Evolutionary conservation across 2,329 filamentous ascomycete genomes (phyloP).

Genomic region (Ophiostoma populinum): DNA sequence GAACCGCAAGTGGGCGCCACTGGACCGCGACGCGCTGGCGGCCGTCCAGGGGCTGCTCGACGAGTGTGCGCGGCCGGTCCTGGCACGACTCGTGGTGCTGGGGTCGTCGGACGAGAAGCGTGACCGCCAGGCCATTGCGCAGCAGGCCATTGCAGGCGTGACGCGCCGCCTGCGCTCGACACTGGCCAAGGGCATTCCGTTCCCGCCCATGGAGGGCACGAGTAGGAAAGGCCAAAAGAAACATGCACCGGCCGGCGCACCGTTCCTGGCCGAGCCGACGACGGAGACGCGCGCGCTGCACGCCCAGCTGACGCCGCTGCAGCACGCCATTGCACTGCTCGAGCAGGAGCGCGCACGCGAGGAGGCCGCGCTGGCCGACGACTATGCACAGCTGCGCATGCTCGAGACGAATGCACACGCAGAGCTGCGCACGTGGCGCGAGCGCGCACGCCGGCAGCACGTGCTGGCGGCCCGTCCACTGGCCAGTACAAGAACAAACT

Average conservation of each 20-base stretch:
- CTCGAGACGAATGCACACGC: constrained; percentile 39
- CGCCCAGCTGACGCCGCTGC: constrained; percentile 39
- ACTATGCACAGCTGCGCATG: constrained; percentile 31
- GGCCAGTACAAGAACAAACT: no score
- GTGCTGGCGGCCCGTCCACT: constrained; percentile 23
- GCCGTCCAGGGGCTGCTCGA: constrained; percentile 38
- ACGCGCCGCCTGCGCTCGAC: constrained; percentile 38
- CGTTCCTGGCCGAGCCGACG: constrained; percentile 42
- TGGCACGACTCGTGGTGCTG: constrained; percentile 42
- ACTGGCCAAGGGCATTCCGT: constrained; percentile 43
- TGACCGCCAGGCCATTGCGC: constrained; percentile 32
- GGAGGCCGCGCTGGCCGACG: constrained; percentile 35
- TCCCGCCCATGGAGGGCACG: constrained; percentile 25
- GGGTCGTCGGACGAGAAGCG: constrained; percentile 14
- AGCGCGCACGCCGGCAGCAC: constrained; percentile 31
- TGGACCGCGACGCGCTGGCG: constrained; percentile 35
- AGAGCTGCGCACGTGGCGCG: constrained; percentile 33
- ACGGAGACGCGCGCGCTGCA: constrained; percentile 44
- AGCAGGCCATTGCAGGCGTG: constrained; percentile 36
- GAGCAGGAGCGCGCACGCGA: constrained; percentile 38
- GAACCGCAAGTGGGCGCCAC: constrained; percentile 47
- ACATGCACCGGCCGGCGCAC: constrained; percentile 18
- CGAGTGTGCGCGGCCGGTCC: constrained; percentile 43
- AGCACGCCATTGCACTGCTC: constrained; percentile 46
- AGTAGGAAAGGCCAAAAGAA: neutral